phyloP scores from a whole-genome alignment of 495 filamentous ascomycete genomes.

The Penicillium lividum region DNA sequence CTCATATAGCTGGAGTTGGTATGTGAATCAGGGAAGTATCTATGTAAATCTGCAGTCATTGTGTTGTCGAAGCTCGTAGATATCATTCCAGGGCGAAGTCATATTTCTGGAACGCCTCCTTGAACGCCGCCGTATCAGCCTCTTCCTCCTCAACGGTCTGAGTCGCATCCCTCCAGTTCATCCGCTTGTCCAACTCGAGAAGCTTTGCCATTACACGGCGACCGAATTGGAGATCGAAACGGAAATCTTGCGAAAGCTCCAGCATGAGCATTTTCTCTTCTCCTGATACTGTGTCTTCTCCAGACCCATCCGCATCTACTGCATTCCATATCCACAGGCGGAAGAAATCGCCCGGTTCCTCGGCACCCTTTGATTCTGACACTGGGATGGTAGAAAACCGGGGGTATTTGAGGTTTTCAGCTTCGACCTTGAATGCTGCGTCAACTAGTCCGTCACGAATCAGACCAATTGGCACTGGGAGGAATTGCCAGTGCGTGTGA shows the following conservation, averaged over 20 bases:
- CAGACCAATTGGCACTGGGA: slow-evolving; percentile 69
- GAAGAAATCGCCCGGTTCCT: slow-evolving; percentile 73
- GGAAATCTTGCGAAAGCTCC: slow-evolving; percentile 50
- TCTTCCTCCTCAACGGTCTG: slow-evolving; percentile 69
- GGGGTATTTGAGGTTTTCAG: slow-evolving; percentile 73
- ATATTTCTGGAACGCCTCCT: slow-evolving; percentile 80
- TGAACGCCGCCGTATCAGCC: slow-evolving; percentile 76
- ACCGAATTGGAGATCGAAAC: slow-evolving; percentile 67
- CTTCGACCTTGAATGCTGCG: slow-evolving; percentile 80
- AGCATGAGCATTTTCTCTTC: slow-evolving; percentile 53
- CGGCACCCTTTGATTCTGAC: slow-evolving; percentile 27
- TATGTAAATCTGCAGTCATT: not conserved
- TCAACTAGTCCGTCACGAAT: slow-evolving; percentile 71
- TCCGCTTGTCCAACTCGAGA: slow-evolving; percentile 68
- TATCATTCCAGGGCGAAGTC: slow-evolving; percentile 66
- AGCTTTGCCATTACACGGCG: slow-evolving; percentile 85
- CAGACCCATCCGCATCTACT: slow-evolving; percentile 2
- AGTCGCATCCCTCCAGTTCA: slow-evolving; percentile 79
- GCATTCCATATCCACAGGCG: slow-evolving; percentile 75
- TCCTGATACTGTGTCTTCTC: slow-evolving; percentile 8
- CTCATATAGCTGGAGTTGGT: too few species aligned
- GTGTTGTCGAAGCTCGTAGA: not conserved
- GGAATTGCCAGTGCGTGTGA: slow-evolving; percentile 92
- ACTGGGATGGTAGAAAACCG: slow-evolving; percentile 35
- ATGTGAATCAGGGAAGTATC: too few species aligned